Percentiles rank a stretch among this genome's conserved stretches.
Conservation (phyloP, 345 rosid species). For the Capsella bursapastoris region DNA sequence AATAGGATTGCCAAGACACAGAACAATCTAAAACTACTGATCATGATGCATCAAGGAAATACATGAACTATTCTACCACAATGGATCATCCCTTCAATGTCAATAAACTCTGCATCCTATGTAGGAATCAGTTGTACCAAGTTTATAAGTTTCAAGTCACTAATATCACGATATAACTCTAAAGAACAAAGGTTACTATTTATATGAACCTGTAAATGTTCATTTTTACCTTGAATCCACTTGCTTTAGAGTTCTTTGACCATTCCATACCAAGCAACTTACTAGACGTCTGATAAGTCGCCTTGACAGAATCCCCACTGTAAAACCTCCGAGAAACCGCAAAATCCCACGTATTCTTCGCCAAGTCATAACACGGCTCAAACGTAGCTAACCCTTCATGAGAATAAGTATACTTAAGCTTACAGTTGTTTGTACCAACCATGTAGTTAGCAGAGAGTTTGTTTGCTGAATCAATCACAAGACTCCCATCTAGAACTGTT, state of each 20-base stretch:
- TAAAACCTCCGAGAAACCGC: conserved; percentile 62
- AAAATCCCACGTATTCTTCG: conserved; percentile 84
- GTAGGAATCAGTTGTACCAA: not conserved
- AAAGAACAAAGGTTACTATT: not conserved
- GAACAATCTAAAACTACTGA: not conserved
- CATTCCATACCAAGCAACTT: conserved; percentile 79
- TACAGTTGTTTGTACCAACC: conserved; percentile 77
- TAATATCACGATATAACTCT: not conserved
- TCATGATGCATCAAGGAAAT: not conserved
- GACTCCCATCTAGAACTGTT: conserved; percentile 69
- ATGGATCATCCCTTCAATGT: not conserved
- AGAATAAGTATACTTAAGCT: conserved; percentile 76
- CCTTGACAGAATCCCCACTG: conserved; percentile 69
- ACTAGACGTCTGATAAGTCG: conserved; percentile 76
- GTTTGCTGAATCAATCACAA: conserved; percentile 66
- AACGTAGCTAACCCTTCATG: conserved; percentile 70
- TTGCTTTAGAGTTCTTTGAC: conserved; percentile 64
- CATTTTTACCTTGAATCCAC: conserved; percentile 69
- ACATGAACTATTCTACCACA: not conserved
- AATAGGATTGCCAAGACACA: conserved; percentile 4
- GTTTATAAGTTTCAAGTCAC: not conserved
- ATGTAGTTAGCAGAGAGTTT: conserved; percentile 78
- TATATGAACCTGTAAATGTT: too few relatives aligned
- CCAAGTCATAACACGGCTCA: conserved; percentile 82
- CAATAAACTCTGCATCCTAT: not conserved